Base-by-base conservation (phyloP, 2,329 filamentous ascomycete genomes). In the Phaeosphaeriaceae sp. region DNA sequence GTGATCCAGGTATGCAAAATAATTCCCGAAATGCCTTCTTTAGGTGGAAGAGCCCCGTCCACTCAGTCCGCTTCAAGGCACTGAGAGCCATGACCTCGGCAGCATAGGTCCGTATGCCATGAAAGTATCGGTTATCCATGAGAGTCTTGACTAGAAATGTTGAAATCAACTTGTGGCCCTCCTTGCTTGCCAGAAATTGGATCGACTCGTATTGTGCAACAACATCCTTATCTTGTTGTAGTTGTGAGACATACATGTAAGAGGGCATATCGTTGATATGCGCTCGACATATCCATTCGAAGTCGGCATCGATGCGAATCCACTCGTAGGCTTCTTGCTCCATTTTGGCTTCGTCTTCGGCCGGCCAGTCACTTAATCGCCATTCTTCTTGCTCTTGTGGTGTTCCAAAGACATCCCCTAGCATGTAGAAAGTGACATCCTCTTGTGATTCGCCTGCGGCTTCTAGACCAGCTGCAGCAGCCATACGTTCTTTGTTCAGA, bases 231-330 rank as follows among this genome's bases (percentile, higher is more conserved):
- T 99, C 94, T 73, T 99, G 94, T 71, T 99, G 94, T 54, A 99
- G 80, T 72, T 99, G 94, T 17, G 94, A 97, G 50, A 96, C 86
- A 70, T 94, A 97, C 95, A 99, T 99, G 79, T 97, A 97, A 4
- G 90, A 85, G 37, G 91, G 91, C 82, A 97, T 91, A 56, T 87
- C 87, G 40, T 88, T 77, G 52, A 88, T 87, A 42, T 67, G 61
- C 73, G 96, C 89, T 60, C 87, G 87, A 74, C 89, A 94, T 49
- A 97, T 87, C 94, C 94, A 99, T 72, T 99, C 94, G 61, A 97
- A 97, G 74, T 99, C 95, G 13, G 93, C 92, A 72, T 99, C 94
- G 76, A 97, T 89, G 16, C 94, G 88, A 61, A 99, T 96, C 94
- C 95, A 99, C 71, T 99, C 94, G 66, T 97, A 99, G 0, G 91